Evolutionary conservation across 2,329 filamentous ascomycete species (phyloP), one percentile per base, ranked within the genome.

Genomic region (Verticillium albo-atrum): DNA sequence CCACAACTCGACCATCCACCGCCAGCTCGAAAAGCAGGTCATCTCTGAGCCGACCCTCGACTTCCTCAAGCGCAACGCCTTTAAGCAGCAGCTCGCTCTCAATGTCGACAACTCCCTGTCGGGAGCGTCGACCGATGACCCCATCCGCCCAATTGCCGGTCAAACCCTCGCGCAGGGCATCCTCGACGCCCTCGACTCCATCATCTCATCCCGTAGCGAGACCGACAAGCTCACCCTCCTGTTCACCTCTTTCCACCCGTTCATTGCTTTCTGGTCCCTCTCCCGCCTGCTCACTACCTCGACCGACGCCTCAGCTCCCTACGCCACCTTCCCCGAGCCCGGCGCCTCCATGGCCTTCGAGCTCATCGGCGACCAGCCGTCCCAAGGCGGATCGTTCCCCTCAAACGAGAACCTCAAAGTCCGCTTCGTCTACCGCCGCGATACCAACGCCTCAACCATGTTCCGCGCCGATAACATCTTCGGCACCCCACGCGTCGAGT

Each of bases 291-390:
- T 76, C 4, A 77, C 77, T 55, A 67, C 71, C 0, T 70, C 85
- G 56, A 85, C 87, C 68, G 79, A 75, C n/a, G 78, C 82, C 4
- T 77, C 69, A 53, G 68, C 61, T 32, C 69, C 63, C 64, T 72
- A 74, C 57, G 68, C 68, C 3, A 63, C 61, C 2, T 60, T 86
- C 15, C 87, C 89, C 0, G 81, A 88, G 64, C 91, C 92, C 37
- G 92, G 91, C 0, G 88, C 87, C 1, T 82, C 85, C 47, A 88
- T 96, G 81, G 78, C 84, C 0, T 92, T 95, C 69, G 92, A 97
- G 75, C 71, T 87, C 20, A 71, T 78, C 34, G 71, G 72, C 12
- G 63, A 71, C 17, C 60, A 71, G 60, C 51, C 61, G 57, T 57
- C 64, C 47, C 63, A 64, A 27, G 26, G 61, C 60, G 60, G 68